phyloP scores from a whole-genome alignment of 208 protist genomes.

The Trypanosoma brucei region DNA sequence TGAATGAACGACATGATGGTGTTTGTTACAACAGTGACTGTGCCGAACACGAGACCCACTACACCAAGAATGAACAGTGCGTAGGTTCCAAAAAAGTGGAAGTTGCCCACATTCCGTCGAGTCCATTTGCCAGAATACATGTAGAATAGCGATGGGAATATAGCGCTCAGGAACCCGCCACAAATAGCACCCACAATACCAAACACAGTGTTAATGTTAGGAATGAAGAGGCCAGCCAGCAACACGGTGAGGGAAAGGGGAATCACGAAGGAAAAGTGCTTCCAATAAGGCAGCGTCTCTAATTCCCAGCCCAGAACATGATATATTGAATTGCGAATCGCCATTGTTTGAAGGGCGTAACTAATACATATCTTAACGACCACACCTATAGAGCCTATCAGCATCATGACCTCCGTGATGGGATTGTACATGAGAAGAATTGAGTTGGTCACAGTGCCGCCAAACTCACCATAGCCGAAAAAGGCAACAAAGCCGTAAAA shows the following conservation, averaged over 20 bases:
- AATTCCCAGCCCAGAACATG: slow-evolving; percentile 47
- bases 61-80: slow-evolving; percentile 49
- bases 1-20: too few relatives aligned
- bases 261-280: slow-evolving; percentile 48
- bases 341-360: slow-evolving; percentile 25
- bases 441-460: slow-evolving; percentile 14
- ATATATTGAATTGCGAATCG: slow-evolving; percentile 43
- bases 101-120: slow-evolving; percentile 37
- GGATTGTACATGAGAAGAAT: slow-evolving; percentile 34
- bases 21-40: slow-evolving; percentile 21
- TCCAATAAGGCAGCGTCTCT: slow-evolving; percentile 65
- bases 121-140: slow-evolving; percentile 72
- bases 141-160: slow-evolving; percentile 67
- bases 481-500: slow-evolving; percentile 23
- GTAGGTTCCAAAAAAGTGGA: slow-evolving; percentile 40
- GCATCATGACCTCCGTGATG: slow-evolving; percentile 19
- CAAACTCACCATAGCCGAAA: slow-evolving; percentile 39
- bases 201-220: slow-evolving; percentile 36
- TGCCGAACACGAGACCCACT: slow-evolving; percentile 65
- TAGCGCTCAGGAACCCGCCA: slow-evolving; percentile 70
- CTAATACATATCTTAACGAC: slow-evolving; percentile 20
- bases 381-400: slow-evolving; percentile 30
- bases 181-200: slow-evolving; percentile 61
- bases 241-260: slow-evolving; percentile 31
- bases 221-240: slow-evolving; percentile 26